phyloP scores from a whole-genome alignment of 352 stramenopile species.

The Discostella stelligera region DNA sequence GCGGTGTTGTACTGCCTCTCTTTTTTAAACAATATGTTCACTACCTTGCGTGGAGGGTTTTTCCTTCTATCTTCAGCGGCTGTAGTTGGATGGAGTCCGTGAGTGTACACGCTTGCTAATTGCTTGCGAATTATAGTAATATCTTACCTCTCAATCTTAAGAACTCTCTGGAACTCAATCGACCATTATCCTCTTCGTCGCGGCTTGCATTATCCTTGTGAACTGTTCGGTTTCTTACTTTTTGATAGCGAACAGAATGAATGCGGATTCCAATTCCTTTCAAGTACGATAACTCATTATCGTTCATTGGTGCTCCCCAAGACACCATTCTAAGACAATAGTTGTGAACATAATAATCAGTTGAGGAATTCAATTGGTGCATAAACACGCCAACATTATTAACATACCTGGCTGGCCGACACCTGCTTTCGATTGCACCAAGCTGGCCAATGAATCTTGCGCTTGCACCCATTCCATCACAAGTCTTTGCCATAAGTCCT shows the following conservation, averaged over 20 bases:
- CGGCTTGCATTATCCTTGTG: conserved; percentile 31
- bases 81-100: conserved; percentile 4
- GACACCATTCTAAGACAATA: conserved; percentile 39
- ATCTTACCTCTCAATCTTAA: conserved; percentile 49
- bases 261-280: conserved; percentile 67
- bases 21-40: conserved; percentile 52
- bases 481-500: conserved; percentile 56
- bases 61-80: conserved; percentile 56
- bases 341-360: conserved; percentile 15
- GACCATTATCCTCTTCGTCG: conserved; percentile 16
- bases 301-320: conserved; percentile 54
- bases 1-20: conserved; percentile 39
- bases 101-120: not conserved
- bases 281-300: conserved; percentile 54
- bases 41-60: conserved; percentile 49
- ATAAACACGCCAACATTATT: conserved; percentile 1
- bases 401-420: conserved; percentile 47
- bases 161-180: conserved; percentile 46
- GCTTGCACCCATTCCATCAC: conserved; percentile 47
- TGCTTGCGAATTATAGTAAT: not conserved
- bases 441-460: conserved; percentile 46
- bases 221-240: conserved; percentile 40
- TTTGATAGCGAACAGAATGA: conserved; percentile 65
- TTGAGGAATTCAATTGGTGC: conserved; percentile 9
- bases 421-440: conserved; percentile 52